These are phyloP conservation scores for Ascodesmis nigricans DNA, from an alignment of 495 filamentous ascomycete species.

Conservation along the genomic window DNA sequence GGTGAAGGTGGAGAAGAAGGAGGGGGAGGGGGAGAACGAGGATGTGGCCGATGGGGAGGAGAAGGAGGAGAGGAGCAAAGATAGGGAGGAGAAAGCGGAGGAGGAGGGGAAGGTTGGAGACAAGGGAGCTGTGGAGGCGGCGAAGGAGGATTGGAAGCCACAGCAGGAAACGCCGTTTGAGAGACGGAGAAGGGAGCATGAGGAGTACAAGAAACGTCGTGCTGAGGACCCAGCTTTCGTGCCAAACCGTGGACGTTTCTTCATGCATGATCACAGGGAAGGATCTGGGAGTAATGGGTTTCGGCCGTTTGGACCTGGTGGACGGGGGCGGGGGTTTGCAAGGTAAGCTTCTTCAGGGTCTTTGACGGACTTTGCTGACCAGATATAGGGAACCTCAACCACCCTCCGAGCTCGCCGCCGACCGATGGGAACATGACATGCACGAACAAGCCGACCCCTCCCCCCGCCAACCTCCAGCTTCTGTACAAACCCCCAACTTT, in stretches of 20 bases:
- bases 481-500: conserved; percentile 22
- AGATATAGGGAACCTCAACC: conserved; percentile 1
- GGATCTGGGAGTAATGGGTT: conserved; percentile 56
- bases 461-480: conserved; percentile 22
- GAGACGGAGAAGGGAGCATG: conserved; percentile 59
- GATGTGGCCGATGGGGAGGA: conserved; percentile 27
- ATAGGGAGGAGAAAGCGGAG: conserved; percentile 25
- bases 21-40: conserved; percentile 17
- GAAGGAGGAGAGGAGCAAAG: conserved; percentile 52
- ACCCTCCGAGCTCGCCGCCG: conserved; percentile 9
- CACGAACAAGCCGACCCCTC: conserved; percentile 48
- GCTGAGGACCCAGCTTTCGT: conserved; percentile 87
- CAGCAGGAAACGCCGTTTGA: conserved; percentile 36
- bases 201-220: conserved; percentile 67
- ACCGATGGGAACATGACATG: conserved; percentile 84
- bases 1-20: conserved; percentile 18
- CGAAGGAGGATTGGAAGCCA: conserved; percentile 14
- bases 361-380: not conserved
- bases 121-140: conserved; percentile 13
- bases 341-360: not conserved
- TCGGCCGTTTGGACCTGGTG: conserved; percentile 41
- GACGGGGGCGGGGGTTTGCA: conserved; percentile 30
- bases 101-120: conserved; percentile 11
- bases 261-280: conserved; percentile 84
- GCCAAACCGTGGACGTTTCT: conserved; percentile 85